Evolutionary conservation across 164 flowering plant species (phyloP).

Genomic region (Vitis riparia): DNA sequence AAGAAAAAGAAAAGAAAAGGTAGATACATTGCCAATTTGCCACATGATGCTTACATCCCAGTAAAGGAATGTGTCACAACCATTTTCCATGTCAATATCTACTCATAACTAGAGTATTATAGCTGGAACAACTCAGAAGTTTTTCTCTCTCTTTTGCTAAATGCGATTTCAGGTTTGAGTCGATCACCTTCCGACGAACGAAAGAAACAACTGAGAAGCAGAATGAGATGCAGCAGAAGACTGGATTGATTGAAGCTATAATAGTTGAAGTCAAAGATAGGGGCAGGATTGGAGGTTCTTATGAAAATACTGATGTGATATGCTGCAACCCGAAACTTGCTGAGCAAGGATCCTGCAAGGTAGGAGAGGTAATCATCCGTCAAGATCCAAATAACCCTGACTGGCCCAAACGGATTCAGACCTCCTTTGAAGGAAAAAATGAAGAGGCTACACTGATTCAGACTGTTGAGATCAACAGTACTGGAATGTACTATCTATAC

Average conservation of each 20-base stretch:
- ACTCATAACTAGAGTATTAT: neutral
- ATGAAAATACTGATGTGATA: conserved; percentile 42
- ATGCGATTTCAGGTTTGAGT: conserved; percentile 61
- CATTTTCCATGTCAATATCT: too few relatives aligned
- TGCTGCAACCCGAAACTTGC: conserved; percentile 73
- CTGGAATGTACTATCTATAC: conserved; percentile 89
- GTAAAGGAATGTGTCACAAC: too few relatives aligned
- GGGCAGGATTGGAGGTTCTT: conserved; percentile 70
- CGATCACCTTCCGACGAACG: conserved; percentile 63
- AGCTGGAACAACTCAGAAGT: neutral
- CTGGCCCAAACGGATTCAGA: conserved; percentile 65
- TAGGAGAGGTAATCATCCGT: conserved; percentile 75
- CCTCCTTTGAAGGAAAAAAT: conserved; percentile 54
- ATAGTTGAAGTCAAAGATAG: conserved; percentile 77
- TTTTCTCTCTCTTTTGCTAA: neutral
- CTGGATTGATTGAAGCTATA: conserved; percentile 84
- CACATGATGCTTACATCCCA: too few relatives aligned
- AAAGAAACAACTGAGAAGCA: conserved; percentile 51
- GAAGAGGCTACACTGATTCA: conserved; percentile 50
- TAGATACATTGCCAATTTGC: too few relatives aligned
- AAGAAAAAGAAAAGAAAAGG: too few relatives aligned
- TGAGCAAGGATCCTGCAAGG: conserved; percentile 48
- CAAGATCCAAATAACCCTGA: conserved; percentile 40
- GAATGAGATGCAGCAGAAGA: conserved; percentile 57
- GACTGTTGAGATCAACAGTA: conserved; percentile 53